A percentile compares a stretch with the other conserved stretches of the same genome.
These are phyloP conservation scores for Paxillus involutus DNA, from an alignment of 768 basidiomycete species.

Conservation along the genomic window DNA sequence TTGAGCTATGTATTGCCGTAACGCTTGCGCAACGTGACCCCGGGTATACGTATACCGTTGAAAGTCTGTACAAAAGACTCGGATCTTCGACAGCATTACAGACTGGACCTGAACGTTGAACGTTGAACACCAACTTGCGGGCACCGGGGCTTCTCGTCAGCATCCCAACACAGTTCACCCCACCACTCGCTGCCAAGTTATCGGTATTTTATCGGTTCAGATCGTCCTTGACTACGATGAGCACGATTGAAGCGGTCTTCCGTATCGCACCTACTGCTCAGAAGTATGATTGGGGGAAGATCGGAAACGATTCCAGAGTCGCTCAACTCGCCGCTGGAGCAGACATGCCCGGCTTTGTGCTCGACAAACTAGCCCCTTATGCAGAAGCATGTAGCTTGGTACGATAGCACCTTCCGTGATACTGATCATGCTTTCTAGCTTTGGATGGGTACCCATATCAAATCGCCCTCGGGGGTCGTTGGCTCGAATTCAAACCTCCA, in stretches of 20 bases:
- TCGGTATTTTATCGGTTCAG: no score
- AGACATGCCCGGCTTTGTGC: slow-evolving; percentile 58
- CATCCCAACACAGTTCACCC: neutral
- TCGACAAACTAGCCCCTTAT: slow-evolving; percentile 77
- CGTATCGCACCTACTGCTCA: slow-evolving; percentile 83
- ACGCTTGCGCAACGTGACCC: no score
- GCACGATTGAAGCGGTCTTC: slow-evolving; percentile 51
- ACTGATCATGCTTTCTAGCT: slow-evolving; percentile 49
- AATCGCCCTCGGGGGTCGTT: slow-evolving; percentile 55
- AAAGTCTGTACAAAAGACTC: no score
- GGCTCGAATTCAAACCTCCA: slow-evolving; percentile 52
- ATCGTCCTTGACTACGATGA: slow-evolving; percentile 17
- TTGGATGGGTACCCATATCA: slow-evolving; percentile 99
- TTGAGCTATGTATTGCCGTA: no score
- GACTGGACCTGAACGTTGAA: no score
- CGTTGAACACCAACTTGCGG: no score
- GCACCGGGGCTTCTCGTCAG: no score
- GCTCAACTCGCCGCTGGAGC: slow-evolving; percentile 75
- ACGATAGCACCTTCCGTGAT: neutral
- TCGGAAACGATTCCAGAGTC: slow-evolving; percentile 78
- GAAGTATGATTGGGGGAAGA: slow-evolving; percentile 94
- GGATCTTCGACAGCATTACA: no score
- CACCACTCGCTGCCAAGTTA: neutral
- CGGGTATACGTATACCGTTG: no score
- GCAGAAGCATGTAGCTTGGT: slow-evolving; percentile 71